phyloP scores from a whole-genome alignment of 805 yeast species.

The Saccharomycopsis capsularis region DNA sequence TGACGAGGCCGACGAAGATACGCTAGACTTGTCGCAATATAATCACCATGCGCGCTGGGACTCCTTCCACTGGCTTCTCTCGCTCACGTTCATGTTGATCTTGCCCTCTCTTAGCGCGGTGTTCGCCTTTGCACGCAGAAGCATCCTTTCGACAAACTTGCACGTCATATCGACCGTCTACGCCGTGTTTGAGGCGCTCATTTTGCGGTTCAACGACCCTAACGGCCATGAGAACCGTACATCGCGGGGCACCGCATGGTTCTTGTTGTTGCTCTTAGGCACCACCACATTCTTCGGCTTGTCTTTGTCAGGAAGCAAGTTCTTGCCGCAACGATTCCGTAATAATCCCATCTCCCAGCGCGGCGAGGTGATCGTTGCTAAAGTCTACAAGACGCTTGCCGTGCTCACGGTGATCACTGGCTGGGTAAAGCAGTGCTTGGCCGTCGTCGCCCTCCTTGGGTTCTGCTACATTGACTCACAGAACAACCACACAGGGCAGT shows the following conservation, averaged over 20 bases:
- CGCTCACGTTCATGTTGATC: constrained; percentile 41
- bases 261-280: constrained; percentile 42
- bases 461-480: constrained; percentile 51
- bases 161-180: constrained; percentile 44
- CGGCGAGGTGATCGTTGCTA: constrained; percentile 31
- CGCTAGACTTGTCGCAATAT: background rate
- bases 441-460: constrained; percentile 78
- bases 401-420: constrained; percentile 48
- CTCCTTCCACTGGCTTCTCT: constrained; percentile 58
- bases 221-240: constrained; percentile 62
- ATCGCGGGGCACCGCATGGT: constrained; percentile 63
- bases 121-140: constrained; percentile 47
- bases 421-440: constrained; percentile 74
- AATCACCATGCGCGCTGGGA: constrained; percentile 29
- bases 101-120: constrained; percentile 51
- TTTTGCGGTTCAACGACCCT: constrained; percentile 57
- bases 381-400: constrained; percentile 41
- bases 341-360: constrained; percentile 32
- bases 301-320: constrained; percentile 45
- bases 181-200: constrained; percentile 47
- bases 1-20: background rate
- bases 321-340: constrained; percentile 31
- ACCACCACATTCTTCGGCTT: constrained; percentile 48
- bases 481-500: constrained; percentile 80
- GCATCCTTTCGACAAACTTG: constrained; percentile 38